A percentile compares a stretch with the other conserved stretches of the same genome.
Conservation (phyloP, 257 asterid species). For the Vinca minor region DNA sequence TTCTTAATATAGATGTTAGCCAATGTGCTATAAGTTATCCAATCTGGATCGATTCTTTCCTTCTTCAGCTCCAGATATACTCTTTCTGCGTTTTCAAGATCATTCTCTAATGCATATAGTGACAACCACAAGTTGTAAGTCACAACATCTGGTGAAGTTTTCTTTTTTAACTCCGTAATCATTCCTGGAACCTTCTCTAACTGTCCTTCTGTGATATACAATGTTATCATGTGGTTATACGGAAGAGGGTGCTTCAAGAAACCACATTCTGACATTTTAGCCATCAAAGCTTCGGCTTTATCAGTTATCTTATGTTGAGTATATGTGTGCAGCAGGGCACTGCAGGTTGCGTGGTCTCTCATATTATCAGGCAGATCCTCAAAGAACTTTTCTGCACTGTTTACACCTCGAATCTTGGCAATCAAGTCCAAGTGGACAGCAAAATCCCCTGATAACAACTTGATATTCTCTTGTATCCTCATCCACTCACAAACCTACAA, state of each 20-base stretch:
- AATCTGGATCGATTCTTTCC: conserved; percentile 67
- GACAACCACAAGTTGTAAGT: conserved; percentile 75
- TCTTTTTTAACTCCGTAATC: conserved; percentile 56
- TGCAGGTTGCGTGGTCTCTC: conserved; percentile 66
- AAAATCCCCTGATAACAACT: conserved; percentile 78
- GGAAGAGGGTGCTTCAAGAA: conserved; percentile 68
- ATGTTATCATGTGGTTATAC: conserved; percentile 76
- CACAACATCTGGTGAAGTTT: conserved; percentile 67
- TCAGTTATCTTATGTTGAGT: conserved; percentile 46
- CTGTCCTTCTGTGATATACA: conserved; percentile 57
- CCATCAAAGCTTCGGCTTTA: conserved; percentile 76
- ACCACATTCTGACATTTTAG: conserved; percentile 71
- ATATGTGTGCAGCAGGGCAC: conserved; percentile 86
- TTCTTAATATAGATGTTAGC: conserved; percentile 66
- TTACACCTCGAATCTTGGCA: conserved; percentile 73
- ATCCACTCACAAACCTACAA: conserved; percentile 90
- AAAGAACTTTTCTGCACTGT: conserved; percentile 82
- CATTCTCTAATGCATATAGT: conserved; percentile 56
- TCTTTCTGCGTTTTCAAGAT: conserved; percentile 59
- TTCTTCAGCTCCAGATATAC: conserved; percentile 49
- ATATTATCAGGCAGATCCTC: conserved; percentile 66
- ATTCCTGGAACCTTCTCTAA: conserved; percentile 52
- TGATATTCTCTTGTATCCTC: conserved; percentile 64
- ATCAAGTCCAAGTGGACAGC: conserved; percentile 89
- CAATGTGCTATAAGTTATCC: conserved; percentile 91